Evolutionary conservation across 2,329 filamentous ascomycete genomes (phyloP).

Genomic region (Sarocladium kiliense): DNA sequence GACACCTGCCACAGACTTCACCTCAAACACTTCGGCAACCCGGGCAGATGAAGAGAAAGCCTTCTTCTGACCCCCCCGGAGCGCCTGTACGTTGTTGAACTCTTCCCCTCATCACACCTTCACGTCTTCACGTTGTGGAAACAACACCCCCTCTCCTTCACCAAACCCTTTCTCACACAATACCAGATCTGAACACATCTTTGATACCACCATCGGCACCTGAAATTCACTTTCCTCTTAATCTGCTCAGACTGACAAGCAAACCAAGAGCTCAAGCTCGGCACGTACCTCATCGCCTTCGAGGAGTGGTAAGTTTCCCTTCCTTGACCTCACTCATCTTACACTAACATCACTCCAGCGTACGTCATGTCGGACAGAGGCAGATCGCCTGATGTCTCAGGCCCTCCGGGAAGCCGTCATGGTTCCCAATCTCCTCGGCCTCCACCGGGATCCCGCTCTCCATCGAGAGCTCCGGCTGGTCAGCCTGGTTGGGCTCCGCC

Average conservation of each 20-base stretch:
- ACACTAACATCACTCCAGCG: background rate
- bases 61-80: background rate
- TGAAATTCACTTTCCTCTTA: background rate
- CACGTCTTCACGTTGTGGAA: no score
- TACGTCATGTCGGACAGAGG: constrained; percentile 9
- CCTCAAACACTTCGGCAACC: no score
- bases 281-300: background rate
- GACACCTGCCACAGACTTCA: no score
- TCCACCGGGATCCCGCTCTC: constrained; percentile 10
- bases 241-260: background rate
- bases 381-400: background rate
- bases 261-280: background rate
- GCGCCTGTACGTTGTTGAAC: background rate
- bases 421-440: background rate
- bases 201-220: background rate
- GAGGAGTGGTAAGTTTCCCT: background rate
- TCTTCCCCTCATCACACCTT: background rate
- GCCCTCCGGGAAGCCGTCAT: background rate
- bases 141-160: no score
- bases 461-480: constrained; percentile 13
- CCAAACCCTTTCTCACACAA: background rate
- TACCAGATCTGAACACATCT: background rate
- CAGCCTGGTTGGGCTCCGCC: constrained; percentile 19
- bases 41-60: background rate
- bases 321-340: background rate